Evolutionary conservation across 306 rosid species (phyloP).

Genomic region (Benincasa hispida): DNA sequence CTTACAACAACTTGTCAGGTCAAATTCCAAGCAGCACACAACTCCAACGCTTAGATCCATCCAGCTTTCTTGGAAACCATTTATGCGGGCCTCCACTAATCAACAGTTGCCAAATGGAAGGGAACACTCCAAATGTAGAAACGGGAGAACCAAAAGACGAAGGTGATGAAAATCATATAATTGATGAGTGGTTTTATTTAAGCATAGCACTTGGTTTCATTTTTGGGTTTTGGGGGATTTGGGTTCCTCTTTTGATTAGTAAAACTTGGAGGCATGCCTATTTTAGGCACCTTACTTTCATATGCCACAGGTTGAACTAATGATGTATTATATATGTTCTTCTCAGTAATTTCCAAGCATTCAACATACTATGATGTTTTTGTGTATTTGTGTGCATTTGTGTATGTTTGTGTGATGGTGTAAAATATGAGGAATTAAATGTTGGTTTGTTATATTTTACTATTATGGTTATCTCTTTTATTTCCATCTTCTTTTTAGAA

Average conservation of each 20-base stretch:
- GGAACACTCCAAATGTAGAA: too few species aligned
- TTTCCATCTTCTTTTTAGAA: too few species aligned
- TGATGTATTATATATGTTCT: too few species aligned
- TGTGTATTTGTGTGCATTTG: too few species aligned
- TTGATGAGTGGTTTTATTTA: neutral
- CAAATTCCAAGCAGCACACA: slow-evolving; percentile 7
- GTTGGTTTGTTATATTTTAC: too few species aligned
- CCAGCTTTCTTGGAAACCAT: neutral
- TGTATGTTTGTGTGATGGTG: too few species aligned
- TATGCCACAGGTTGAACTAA: neutral
- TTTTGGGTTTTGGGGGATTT: neutral
- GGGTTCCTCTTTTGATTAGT: neutral
- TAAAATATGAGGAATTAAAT: too few species aligned
- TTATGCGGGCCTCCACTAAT: neutral
- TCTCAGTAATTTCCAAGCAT: too few species aligned
- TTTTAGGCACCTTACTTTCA: rapidly evolving
- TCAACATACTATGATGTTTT: too few species aligned
- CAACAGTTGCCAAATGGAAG: neutral
- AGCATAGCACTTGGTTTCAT: neutral
- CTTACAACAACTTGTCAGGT: slow-evolving; percentile 4
- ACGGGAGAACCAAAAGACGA: neutral
- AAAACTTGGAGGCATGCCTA: neutral
- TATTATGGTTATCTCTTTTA: too few species aligned
- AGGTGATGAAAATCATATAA: neutral
- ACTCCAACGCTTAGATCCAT: neutral